phyloP scores from a whole-genome alignment of 1,284 basidiomycete genomes.

The Melampsora abietis-canadensis region DNA sequence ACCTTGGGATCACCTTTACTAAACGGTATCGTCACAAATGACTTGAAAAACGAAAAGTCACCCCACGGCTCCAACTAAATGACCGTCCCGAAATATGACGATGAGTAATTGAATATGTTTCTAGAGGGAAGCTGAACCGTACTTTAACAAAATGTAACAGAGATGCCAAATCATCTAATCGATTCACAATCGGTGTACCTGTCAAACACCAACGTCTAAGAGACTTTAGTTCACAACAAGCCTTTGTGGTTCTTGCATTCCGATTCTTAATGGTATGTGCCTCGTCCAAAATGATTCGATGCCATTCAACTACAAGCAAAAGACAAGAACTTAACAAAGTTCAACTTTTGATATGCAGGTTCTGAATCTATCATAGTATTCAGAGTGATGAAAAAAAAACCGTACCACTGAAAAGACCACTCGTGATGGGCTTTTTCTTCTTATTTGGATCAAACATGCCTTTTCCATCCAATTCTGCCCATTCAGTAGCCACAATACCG shows the following conservation, averaged over 20 bases:
- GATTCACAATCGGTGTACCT: constrained; percentile 93
- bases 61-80: constrained; percentile 44
- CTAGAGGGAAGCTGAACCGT: not conserved
- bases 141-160: constrained; percentile 21
- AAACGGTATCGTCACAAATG: constrained; percentile 57
- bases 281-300: constrained; percentile 63
- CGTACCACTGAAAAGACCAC: not conserved
- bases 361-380: too few species aligned
- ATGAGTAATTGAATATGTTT: too few species aligned
- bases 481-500: constrained; percentile 34
- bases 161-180: constrained; percentile 49
- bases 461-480: constrained; percentile 15
- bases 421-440: not conserved
- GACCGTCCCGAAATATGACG: constrained; percentile 61
- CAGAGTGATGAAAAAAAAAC: not conserved
- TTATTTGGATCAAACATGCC: not conserved
- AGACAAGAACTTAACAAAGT: not conserved
- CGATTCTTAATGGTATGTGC: constrained; percentile 94
- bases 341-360: too few species aligned
- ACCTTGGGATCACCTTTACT: constrained; percentile 38
- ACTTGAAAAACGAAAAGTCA: constrained; percentile 78
- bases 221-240: constrained; percentile 77
- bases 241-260: constrained; percentile 81
- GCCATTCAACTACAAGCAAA: constrained; percentile 46
- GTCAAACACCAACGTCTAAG: constrained; percentile 86